phyloP scores from a whole-genome alignment of 2,329 filamentous ascomycete species.

The Rhynchosporium agropyri region DNA sequence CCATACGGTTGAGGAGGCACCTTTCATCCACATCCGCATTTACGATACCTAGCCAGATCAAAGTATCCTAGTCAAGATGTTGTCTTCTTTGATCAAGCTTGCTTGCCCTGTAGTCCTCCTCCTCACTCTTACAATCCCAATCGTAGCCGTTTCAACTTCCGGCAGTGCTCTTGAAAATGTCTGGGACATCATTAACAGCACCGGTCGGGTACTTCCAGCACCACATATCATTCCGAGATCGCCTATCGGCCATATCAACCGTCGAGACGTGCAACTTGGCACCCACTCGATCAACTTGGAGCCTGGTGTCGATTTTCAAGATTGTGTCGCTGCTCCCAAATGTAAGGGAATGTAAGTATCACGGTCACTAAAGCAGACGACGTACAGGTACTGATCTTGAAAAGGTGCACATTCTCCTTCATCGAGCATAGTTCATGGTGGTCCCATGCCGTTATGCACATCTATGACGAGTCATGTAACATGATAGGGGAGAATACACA shows the following conservation, averaged over 20 bases:
- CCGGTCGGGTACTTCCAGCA: background rate
- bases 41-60: background rate
- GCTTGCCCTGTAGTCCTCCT: background rate
- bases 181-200: conserved; percentile 5
- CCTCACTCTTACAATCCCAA: background rate
- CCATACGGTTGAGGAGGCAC: background rate
- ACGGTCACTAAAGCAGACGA: background rate
- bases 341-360: background rate
- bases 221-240: background rate
- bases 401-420: conserved; percentile 13
- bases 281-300: conserved; percentile 5
- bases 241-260: background rate
- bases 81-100: background rate
- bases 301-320: conserved; percentile 10
- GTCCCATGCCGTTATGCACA: conserved; percentile 9
- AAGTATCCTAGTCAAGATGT: background rate
- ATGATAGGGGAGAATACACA: conserved; percentile 2
- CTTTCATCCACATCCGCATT: background rate
- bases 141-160: background rate
- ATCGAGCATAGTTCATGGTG: conserved; percentile 11
- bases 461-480: conserved; percentile 7
- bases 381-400: background rate
- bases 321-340: background rate
- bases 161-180: background rate
- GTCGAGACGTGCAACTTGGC: conserved; percentile 1